A percentile compares a stretch with the other conserved stretches of the same genome.
These are phyloP conservation scores for Vanrija humicola DNA, from an alignment of 1,284 basidiomycete genomes.

Conservation along the genomic window DNA sequence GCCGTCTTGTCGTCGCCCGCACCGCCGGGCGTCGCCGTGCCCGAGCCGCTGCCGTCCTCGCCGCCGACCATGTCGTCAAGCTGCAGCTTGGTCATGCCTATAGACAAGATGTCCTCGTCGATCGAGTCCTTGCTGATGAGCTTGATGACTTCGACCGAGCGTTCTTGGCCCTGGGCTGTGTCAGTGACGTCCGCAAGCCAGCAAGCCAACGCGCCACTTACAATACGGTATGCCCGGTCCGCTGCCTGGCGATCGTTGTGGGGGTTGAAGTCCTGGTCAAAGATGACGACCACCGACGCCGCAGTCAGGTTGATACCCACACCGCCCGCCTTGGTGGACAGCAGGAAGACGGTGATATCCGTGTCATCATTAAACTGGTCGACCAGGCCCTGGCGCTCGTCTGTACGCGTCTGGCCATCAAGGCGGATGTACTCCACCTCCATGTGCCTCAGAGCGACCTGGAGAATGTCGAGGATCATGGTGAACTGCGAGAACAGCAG, in stretches of 20 bases:
- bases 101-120: slow-evolving; percentile 89
- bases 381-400: slow-evolving; percentile 85
- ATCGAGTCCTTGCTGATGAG: slow-evolving; percentile 90
- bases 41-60: slow-evolving; percentile 44
- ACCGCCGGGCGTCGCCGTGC: slow-evolving; percentile 21
- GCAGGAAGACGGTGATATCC: slow-evolving; percentile 84
- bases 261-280: slow-evolving; percentile 96
- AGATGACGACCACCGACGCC: slow-evolving; percentile 90
- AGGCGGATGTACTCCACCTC: slow-evolving; percentile 79
- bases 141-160: slow-evolving; percentile 63
- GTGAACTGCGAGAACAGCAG: slow-evolving; percentile 97
- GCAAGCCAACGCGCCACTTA: background rate
- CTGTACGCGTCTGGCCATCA: slow-evolving; percentile 91
- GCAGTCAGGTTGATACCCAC: slow-evolving; percentile 80
- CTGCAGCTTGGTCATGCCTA: slow-evolving; percentile 84
- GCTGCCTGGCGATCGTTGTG: slow-evolving; percentile 88
- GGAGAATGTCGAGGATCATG: slow-evolving; percentile 88
- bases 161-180: slow-evolving; percentile 37
- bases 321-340: slow-evolving; percentile 88
- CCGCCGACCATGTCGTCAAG: slow-evolving; percentile 89
- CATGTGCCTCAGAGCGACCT: slow-evolving; percentile 73
- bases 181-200: background rate
- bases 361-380: slow-evolving; percentile 96
- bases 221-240: slow-evolving; percentile 94
- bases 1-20: slow-evolving; percentile 61